Evolutionary conservation across 208 protist species (phyloP).

Genomic region (Phytomonas francai): DNA sequence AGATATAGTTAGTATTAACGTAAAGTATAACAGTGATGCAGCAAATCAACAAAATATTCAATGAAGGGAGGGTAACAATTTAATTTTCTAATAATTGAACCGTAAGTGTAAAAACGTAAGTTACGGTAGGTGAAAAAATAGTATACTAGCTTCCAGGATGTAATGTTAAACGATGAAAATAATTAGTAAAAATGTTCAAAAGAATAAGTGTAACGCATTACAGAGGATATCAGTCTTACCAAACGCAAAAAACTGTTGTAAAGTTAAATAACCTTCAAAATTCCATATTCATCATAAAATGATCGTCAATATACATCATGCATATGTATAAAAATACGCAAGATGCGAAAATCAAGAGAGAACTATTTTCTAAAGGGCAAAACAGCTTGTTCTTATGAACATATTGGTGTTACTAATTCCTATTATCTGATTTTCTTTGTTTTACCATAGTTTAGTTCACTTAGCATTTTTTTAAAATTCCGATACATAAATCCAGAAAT

Average conservation of each 20-base stretch:
- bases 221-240: neutral
- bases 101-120: neutral
- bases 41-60: constrained; percentile 11
- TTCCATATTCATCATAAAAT: neutral
- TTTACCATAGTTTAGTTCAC: neutral
- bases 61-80: constrained; percentile 10
- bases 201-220: neutral
- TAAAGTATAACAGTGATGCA: constrained; percentile 5
- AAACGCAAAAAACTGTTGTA: neutral
- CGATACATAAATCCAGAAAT: neutral
- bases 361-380: neutral
- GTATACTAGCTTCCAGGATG: neutral
- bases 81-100: neutral
- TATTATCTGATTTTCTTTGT: constrained; percentile 7
- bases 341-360: neutral
- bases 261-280: neutral
- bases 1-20: neutral
- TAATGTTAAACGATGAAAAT: neutral
- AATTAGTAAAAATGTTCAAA: neutral
- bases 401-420: constrained; percentile 2
- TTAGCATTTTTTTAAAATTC: neutral
- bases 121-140: neutral
- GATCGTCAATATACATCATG: neutral
- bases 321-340: neutral
- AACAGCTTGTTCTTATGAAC: constrained; percentile 1